phyloP scores from a whole-genome alignment of 2,329 filamentous ascomycete genomes.

The Diaporthe aspalathi region DNA sequence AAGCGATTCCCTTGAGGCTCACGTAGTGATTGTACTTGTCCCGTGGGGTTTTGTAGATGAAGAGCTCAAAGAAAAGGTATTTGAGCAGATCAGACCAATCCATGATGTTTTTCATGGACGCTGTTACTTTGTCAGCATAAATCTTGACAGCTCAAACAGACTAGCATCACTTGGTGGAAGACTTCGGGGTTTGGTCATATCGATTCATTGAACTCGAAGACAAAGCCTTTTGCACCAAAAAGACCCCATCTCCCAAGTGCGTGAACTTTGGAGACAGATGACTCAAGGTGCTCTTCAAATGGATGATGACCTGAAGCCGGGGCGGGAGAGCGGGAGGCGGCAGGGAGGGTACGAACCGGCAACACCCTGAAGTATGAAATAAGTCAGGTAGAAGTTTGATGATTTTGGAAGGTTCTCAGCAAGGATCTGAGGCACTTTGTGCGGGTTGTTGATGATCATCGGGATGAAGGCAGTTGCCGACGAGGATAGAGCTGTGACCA shows the following conservation, averaged over 20 bases:
- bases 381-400: slow-evolving; percentile 78
- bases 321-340: too few relatives aligned
- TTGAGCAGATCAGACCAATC: slow-evolving; percentile 71
- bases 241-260: not conserved
- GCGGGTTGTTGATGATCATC: slow-evolving; percentile 69
- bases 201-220: not conserved
- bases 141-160: not conserved
- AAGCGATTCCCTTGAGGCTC: slow-evolving; percentile 74
- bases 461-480: slow-evolving; percentile 73
- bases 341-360: slow-evolving; percentile 22
- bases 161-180: not conserved
- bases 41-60: slow-evolving; percentile 80
- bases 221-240: not conserved
- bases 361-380: slow-evolving; percentile 44
- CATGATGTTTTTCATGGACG: slow-evolving; percentile 74
- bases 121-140: not conserved
- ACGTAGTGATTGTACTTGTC: slow-evolving; percentile 82
- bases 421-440: slow-evolving; percentile 65
- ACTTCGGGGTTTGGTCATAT: not conserved
- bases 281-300: not conserved
- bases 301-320: not conserved
- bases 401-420: slow-evolving; percentile 74
- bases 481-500: slow-evolving; percentile 82
- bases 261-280: not conserved
- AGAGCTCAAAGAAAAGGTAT: slow-evolving; percentile 69